Conservation (phyloP, 129 eudicot genomes). For the Daucus carota region DH1_v3.0 NC_030384.2:37366001-37366500, state of each 20-base stretch:
- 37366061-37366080: constrained; percentile 11
- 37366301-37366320: constrained; percentile 19
- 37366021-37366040: constrained; percentile 14
- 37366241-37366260: constrained; percentile 46
- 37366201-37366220: constrained; percentile 37
- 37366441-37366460: background rate
- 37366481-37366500: background rate
- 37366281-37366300: constrained; percentile 20
- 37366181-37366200: constrained; percentile 23
- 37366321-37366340: constrained; percentile 34
- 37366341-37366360: constrained; percentile 57
- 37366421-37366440: background rate
- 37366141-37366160: constrained; percentile 23
- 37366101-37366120: constrained; percentile 21
- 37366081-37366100: constrained; percentile 28
- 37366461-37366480: background rate
- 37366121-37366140: constrained; percentile 12
- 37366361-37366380: constrained; percentile 25
- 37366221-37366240: constrained; percentile 30
- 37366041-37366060: constrained; percentile 22
- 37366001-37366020: background rate
- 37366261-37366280: constrained; percentile 28
- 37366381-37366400: constrained; percentile 22
- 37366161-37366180: constrained; percentile 11
- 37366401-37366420: constrained; percentile 19